These are phyloP conservation scores for Peniophora sp. DNA, from an alignment of 1,284 basidiomycete genomes.

Conservation along the genomic window DNA sequence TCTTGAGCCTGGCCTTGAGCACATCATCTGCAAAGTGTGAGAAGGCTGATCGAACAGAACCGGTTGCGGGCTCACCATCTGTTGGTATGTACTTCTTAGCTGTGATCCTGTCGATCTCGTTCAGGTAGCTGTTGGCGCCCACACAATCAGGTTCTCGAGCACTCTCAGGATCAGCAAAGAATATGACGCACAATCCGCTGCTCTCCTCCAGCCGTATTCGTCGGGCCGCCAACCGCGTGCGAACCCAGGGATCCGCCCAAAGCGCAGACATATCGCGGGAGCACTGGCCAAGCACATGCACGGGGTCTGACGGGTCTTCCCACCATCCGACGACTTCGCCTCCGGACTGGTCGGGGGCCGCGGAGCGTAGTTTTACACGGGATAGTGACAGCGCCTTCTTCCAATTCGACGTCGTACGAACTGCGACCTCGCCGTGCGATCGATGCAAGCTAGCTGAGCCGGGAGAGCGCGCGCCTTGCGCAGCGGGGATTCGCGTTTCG, in stretches of 20 bases:
- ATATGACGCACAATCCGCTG: conserved; percentile 64
- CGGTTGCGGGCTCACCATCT: conserved; percentile 43
- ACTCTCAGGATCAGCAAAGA: neutral
- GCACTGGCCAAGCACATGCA: conserved; percentile 58
- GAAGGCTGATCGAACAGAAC: neutral
- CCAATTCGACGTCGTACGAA: conserved; percentile 64
- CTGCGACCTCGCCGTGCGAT: conserved; percentile 36
- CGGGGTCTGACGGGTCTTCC: conserved; percentile 76
- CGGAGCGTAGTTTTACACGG: conserved; percentile 52
- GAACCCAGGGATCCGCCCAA: conserved; percentile 63
- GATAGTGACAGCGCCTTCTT: conserved; percentile 60
- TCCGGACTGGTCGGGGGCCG: conserved; percentile 49
- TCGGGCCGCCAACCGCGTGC: conserved; percentile 51
- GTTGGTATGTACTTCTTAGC: conserved; percentile 74
- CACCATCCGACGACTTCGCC: conserved; percentile 68
- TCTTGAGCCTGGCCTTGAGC: conserved; percentile 66
- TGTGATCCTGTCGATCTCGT: conserved; percentile 73
- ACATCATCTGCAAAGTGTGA: conserved; percentile 50
- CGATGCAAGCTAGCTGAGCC: conserved; percentile 10
- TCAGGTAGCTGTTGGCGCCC: conserved; percentile 48
- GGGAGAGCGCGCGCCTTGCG: neutral
- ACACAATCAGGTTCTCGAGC: conserved; percentile 8
- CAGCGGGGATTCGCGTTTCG: neutral
- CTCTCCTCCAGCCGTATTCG: conserved; percentile 67
- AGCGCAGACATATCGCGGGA: conserved; percentile 58